A percentile compares a stretch with the other conserved stretches of the same genome.
phyloP scores from a whole-genome alignment of 2,329 filamentous ascomycete genomes.

The Fusarium bulbicola region DNA sequence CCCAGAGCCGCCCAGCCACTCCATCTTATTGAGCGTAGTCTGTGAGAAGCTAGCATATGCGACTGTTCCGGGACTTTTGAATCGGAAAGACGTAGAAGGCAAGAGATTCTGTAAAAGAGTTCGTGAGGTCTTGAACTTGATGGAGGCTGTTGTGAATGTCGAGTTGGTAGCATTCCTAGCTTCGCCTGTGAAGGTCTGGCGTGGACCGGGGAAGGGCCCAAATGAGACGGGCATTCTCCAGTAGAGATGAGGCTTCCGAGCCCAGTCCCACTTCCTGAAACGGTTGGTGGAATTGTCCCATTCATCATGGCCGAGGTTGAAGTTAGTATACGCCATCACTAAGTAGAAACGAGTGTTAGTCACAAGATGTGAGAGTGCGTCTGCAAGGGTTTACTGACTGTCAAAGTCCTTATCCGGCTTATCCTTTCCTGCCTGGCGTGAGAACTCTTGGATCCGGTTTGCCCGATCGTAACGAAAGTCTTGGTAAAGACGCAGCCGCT shows the following conservation, averaged over 20 bases:
- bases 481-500: constrained; percentile 68
- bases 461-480: constrained; percentile 66
- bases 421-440: constrained; percentile 57
- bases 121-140: constrained; percentile 60
- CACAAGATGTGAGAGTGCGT: too few relatives aligned
- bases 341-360: not conserved
- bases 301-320: constrained; percentile 37
- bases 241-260: constrained; percentile 10
- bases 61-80: constrained; percentile 59
- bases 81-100: constrained; percentile 57
- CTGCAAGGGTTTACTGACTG: not conserved
- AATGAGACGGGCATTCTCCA: constrained; percentile 41
- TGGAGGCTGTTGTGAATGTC: constrained; percentile 55
- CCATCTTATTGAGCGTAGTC: constrained; percentile 60
- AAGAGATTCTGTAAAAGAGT: constrained; percentile 55
- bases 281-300: constrained; percentile 23
- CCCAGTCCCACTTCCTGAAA: constrained; percentile 28
- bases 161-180: not conserved
- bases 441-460: constrained; percentile 65
- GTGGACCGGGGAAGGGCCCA: constrained; percentile 30
- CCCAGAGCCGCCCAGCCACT: constrained; percentile 68
- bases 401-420: constrained; percentile 21
- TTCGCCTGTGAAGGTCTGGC: constrained; percentile 36
- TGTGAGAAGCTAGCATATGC: constrained; percentile 55
- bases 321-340: constrained; percentile 30